phyloP scores from a whole-genome alignment of 129 eudicot species.

The Lactuca sativa region DNA sequence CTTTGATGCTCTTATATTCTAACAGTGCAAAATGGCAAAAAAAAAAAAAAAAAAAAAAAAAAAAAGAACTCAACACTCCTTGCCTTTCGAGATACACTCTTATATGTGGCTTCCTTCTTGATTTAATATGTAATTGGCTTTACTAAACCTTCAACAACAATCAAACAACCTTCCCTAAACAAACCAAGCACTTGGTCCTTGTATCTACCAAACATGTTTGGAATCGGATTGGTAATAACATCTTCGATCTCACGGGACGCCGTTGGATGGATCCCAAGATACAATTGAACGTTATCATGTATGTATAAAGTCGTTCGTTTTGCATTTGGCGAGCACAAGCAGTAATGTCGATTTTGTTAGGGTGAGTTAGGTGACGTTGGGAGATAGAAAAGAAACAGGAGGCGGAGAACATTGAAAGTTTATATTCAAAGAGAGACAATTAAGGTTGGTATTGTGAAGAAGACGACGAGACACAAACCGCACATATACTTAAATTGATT shows the following conservation, averaged over 20 bases:
- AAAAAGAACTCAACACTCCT: conserved; percentile 77
- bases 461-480: conserved; percentile 25
- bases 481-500: neutral
- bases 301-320: conserved; percentile 86
- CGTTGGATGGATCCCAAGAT: conserved; percentile 76
- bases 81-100: conserved; percentile 58
- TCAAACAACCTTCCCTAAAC: conserved; percentile 89
- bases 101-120: conserved; percentile 29
- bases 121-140: conserved; percentile 54
- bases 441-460: conserved; percentile 11
- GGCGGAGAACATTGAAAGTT: conserved; percentile 8
- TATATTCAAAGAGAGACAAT: conserved; percentile 15
- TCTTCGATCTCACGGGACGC: conserved; percentile 66
- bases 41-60: no score
- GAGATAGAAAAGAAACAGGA: conserved; percentile 50
- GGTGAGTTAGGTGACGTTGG: conserved; percentile 43
- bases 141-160: conserved; percentile 92
- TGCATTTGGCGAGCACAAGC: conserved; percentile 90
- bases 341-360: conserved; percentile 55
- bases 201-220: conserved; percentile 72
- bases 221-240: conserved; percentile 77
- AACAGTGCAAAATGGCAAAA: no score
- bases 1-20: no score
- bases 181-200: conserved; percentile 88
- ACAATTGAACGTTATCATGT: conserved; percentile 74